phyloP scores from a whole-genome alignment of 345 rosid genomes.

The Lenwebbia sp. region DNA sequence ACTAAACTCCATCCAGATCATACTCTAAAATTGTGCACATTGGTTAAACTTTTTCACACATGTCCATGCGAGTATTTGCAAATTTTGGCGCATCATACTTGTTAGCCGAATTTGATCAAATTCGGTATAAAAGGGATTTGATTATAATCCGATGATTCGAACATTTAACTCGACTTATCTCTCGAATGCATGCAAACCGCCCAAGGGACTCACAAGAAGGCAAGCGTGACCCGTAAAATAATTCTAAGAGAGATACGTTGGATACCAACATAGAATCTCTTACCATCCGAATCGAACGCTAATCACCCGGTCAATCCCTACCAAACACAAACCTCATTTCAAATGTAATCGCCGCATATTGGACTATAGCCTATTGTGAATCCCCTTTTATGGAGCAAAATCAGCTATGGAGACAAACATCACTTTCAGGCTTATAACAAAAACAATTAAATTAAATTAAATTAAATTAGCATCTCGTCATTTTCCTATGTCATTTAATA shows the following conservation, averaged over 20 bases:
- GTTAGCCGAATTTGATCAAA: background rate
- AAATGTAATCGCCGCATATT: background rate
- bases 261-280: background rate
- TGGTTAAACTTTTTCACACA: background rate
- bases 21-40: accelerated
- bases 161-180: background rate
- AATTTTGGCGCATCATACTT: background rate
- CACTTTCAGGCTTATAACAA: background rate
- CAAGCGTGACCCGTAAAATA: background rate
- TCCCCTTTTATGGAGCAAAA: background rate
- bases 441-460: background rate
- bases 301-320: background rate
- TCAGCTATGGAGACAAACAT: background rate
- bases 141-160: background rate
- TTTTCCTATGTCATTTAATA: background rate
- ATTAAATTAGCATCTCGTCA: background rate
- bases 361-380: too few relatives aligned
- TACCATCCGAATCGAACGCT: background rate
- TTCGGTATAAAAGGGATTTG: background rate
- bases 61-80: background rate
- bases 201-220: background rate
- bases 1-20: background rate
- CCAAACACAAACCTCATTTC: background rate
- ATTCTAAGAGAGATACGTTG: background rate
- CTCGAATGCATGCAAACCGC: background rate